Evolutionary conservation across 305 asterid species (phyloP), one percentile per base, ranked within the genome.

Genomic region (Lippia alba): DNA sequence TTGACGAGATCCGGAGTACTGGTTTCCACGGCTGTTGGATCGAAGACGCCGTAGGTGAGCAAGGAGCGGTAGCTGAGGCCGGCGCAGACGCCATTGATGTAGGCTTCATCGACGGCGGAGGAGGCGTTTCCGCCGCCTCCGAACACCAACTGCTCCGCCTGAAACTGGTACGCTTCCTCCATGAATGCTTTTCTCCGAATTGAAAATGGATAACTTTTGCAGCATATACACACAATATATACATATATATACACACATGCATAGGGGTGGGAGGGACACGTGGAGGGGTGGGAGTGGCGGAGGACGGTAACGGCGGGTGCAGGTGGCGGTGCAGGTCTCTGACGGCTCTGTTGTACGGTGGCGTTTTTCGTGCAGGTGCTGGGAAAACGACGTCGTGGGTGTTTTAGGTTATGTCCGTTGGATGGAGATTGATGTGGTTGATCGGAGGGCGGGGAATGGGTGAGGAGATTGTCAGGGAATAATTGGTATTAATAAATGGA

Each of bases 21-120:
- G n/a, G 55, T 30, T 55, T 66, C 85, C n/a, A 61, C 1, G 78
- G 54, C 7, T 81, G 73, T 48, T 39, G 51, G 8, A 41, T 44
- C 49, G 49, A 3, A 8, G 49, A 11, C 8, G 1, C 14, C 45
- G 72, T 61, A 48, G 61, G 70, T 34, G 66, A 82, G 80, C 70
- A 84, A 46, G 6, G 86, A 75, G 40, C 77, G 85, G 79, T 80
- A 86, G 39, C 81, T 82, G 39, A 86, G 64, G 12, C 84, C 83
- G 36, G 66, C 80, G 15, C 67, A 64, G 44, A 64, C 16, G 64
- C 83, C 85, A 45, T 73, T 77, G 50, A 74, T 48, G 75, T 77
- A 81, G 11, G 85, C 86, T 7, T 81, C 81, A 12, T 71, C 78
- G 2, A 68, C 73, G 58, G 74, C 72, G n/a, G 76, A 44, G 49